Conservation (phyloP, 331 rosid genomes). For the Quercus lobata region DNA sequence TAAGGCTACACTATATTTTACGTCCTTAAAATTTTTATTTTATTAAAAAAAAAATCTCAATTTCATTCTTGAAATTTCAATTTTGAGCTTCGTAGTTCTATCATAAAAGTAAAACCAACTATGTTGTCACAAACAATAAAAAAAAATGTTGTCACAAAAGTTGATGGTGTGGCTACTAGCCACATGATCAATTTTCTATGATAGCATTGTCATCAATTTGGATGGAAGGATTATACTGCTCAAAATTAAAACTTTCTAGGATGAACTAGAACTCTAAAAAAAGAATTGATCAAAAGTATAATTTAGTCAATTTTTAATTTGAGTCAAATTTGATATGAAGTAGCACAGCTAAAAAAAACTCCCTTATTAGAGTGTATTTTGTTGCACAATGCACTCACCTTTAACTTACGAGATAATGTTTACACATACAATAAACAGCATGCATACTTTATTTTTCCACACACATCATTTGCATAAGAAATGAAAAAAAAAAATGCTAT, state of each 20-base stretch:
- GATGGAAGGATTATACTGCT: background rate
- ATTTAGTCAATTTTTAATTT: background rate
- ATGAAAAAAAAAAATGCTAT: background rate
- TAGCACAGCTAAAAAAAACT: background rate
- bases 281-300: background rate
- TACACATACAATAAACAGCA: background rate
- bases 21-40: background rate
- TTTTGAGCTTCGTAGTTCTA: too few species aligned
- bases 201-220: background rate
- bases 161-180: background rate
- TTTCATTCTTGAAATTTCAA: too few species aligned
- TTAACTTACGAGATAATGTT: background rate
- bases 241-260: background rate
- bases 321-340: background rate
- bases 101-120: too few species aligned
- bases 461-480: background rate
- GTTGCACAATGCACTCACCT: background rate
- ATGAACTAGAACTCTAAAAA: too few species aligned
- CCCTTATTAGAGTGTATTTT: background rate
- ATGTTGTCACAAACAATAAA: background rate
- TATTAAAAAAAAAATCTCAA: fast-evolving
- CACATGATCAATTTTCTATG: background rate
- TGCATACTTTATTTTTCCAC: background rate
- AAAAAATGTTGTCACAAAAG: background rate
- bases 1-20: too few species aligned